phyloP scores from a whole-genome alignment of 495 filamentous ascomycete species.

The Hamigera avellanea region DNA sequence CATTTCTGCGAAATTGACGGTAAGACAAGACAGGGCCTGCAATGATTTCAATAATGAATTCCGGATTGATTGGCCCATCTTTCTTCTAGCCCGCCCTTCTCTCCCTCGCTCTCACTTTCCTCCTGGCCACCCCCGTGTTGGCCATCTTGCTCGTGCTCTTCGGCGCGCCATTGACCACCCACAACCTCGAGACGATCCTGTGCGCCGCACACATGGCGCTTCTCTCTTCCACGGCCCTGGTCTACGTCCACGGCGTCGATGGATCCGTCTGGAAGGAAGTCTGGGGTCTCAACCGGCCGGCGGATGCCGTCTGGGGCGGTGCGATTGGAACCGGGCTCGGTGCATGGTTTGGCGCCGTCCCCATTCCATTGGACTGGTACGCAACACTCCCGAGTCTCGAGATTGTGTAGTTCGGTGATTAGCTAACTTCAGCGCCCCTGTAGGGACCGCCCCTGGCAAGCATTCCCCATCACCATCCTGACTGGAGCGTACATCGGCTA shows the following conservation, averaged over 20 bases:
- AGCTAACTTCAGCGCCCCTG: too few relatives aligned
- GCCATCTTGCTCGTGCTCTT: conserved; percentile 65
- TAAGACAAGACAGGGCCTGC: conserved; percentile 8
- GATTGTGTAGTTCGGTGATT: too few relatives aligned
- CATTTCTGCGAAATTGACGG: conserved; percentile 22
- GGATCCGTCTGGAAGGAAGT: conserved; percentile 62
- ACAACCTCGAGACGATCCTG: conserved; percentile 64
- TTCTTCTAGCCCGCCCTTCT: conserved; percentile 51
- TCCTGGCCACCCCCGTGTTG: conserved; percentile 54
- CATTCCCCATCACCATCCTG: conserved; percentile 87
- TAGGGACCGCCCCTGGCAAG: conserved; percentile 90
- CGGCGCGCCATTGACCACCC: conserved; percentile 81
- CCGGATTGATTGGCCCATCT: background rate
- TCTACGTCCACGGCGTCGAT: conserved; percentile 80
- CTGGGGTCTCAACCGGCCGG: conserved; percentile 31
- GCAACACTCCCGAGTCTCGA: too few relatives aligned
- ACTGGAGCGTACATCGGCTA: conserved; percentile 60
- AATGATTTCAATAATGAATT: too few relatives aligned
- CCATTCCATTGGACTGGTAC: conserved; percentile 94
- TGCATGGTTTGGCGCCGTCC: conserved; percentile 61
- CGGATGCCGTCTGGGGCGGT: conserved; percentile 28
- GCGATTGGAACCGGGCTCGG: conserved; percentile 39
- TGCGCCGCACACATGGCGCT: conserved; percentile 72
- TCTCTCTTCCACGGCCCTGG: conserved; percentile 58
- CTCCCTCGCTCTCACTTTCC: conserved; percentile 46